Evolutionary conservation across 2,329 filamentous ascomycete species (phyloP).

Genomic region (Pyrenophora graminea): DNA sequence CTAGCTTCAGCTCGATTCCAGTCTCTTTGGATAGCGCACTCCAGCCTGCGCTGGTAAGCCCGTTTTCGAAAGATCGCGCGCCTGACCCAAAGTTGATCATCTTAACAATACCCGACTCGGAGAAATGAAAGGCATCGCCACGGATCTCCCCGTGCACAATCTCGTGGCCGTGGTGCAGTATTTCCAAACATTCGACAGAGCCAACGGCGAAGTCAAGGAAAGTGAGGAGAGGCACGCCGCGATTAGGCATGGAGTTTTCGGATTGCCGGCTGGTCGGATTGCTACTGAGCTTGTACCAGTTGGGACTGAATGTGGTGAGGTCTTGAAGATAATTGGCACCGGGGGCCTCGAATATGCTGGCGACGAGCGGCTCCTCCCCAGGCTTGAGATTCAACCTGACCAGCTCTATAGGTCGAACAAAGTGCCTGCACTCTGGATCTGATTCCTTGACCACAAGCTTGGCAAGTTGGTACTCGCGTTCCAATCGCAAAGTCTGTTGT

Average conservation of each 20-base stretch:
- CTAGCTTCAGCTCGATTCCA: conserved; percentile 84
- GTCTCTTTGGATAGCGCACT: conserved; percentile 78
- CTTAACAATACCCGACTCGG: conserved; percentile 73
- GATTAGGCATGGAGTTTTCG: conserved; percentile 38
- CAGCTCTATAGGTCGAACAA: conserved; percentile 79
- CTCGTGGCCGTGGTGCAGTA: conserved; percentile 85
- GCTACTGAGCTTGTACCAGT: conserved; percentile 44
- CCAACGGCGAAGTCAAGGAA: conserved; percentile 94
- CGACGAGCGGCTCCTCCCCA: conserved; percentile 74
- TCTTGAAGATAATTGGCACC: conserved; percentile 73
- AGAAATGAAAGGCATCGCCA: conserved; percentile 89
- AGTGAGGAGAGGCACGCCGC: conserved; percentile 69
- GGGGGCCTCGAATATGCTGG: conserved; percentile 79
- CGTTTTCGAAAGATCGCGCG: conserved; percentile 85
- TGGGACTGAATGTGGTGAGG: conserved; percentile 76
- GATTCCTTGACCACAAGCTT: conserved; percentile 71
- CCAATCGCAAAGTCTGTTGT: conserved; percentile 78
- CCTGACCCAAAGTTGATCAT: conserved; percentile 87
- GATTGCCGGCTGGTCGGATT: conserved; percentile 21
- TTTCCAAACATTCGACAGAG: conserved; percentile 81
- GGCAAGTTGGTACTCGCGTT: conserved; percentile 83
- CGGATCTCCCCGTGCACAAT: conserved; percentile 90
- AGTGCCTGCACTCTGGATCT: conserved; percentile 75
- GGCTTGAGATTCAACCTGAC: conserved; percentile 70
- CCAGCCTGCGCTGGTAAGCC: conserved; percentile 83